A percentile compares a stretch with the other conserved stretches of the same genome.
phyloP scores from a whole-genome alignment of 176 grass and related monocot genomes.

The Oryza punctata region DNA sequence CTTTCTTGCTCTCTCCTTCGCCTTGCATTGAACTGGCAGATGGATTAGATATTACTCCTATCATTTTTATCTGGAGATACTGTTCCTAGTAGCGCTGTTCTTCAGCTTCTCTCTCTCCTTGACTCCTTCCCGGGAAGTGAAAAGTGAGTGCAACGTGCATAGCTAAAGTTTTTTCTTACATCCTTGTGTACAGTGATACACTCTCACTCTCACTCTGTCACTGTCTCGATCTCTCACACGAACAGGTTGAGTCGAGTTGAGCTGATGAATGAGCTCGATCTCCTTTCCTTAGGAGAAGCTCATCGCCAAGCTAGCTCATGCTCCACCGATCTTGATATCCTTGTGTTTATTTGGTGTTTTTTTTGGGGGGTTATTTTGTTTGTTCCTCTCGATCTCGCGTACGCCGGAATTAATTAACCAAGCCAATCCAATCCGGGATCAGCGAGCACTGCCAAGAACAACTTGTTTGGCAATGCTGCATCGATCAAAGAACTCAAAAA shows the following conservation, averaged over 20 bases:
- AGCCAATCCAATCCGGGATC: constrained; percentile 16
- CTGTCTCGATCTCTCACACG: not conserved
- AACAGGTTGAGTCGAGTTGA: not conserved
- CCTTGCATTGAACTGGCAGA: not conserved
- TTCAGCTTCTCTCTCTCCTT: not conserved
- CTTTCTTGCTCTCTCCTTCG: not conserved
- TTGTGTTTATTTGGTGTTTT: not conserved
- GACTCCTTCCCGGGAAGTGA: not conserved
- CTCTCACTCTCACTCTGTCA: not conserved
- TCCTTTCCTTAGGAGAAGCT: constrained; percentile 45
- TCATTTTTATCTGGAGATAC: not conserved
- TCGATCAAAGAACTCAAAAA: constrained; percentile 37
- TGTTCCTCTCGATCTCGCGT: constrained; percentile 3
- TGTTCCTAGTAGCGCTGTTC: not conserved
- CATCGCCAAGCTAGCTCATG: not conserved
- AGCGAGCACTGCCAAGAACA: constrained; percentile 35
- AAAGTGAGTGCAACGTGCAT: not conserved
- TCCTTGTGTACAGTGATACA: not conserved
- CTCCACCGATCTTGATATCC: not conserved
- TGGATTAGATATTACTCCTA: not conserved
- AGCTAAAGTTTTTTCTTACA: not conserved
- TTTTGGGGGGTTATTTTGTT: not conserved
- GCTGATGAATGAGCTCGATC: not conserved
- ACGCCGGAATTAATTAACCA: constrained; percentile 23
- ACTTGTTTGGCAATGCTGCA: constrained; percentile 26